Evolutionary conservation across 768 basidiomycete genomes (phyloP).

Genomic region (Boletus rubropictus): DNA sequence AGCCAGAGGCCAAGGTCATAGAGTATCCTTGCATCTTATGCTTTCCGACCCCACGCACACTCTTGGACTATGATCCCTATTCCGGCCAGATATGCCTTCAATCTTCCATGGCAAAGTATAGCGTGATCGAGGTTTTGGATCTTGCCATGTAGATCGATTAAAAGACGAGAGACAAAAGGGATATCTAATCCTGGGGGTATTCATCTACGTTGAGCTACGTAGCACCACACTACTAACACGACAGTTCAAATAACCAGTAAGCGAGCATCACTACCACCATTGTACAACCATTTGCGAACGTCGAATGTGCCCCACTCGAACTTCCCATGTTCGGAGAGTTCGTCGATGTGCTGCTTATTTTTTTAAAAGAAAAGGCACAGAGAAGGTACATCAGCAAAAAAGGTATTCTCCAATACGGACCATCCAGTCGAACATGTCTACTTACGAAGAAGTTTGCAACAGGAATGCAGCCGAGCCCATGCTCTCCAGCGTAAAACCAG

Average conservation of each 20-base stretch:
- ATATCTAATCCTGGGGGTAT: background rate
- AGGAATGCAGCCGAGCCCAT: conserved; percentile 20
- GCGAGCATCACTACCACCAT: background rate
- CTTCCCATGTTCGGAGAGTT: background rate
- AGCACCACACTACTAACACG: background rate
- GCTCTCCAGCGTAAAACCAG: conserved; percentile 13
- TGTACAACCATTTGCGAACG: background rate
- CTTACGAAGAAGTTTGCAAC: conserved; percentile 14
- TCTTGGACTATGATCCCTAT: conserved; percentile 22
- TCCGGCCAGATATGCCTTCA: conserved; percentile 14
- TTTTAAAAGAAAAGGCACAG: too few relatives aligned
- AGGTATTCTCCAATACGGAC: background rate
- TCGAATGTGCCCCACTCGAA: background rate
- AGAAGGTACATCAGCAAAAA: background rate
- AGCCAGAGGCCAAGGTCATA: background rate
- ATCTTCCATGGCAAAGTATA: background rate
- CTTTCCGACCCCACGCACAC: background rate
- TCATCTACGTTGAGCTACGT: background rate
- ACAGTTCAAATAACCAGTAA: background rate
- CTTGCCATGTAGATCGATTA: conserved; percentile 4
- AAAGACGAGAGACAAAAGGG: too few relatives aligned
- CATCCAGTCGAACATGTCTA: background rate
- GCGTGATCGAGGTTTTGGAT: conserved; percentile 14
- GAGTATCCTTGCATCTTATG: conserved; percentile 6
- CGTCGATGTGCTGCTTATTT: background rate